A percentile compares a stretch with the other conserved stretches of the same genome.
Conservation (phyloP, 192 early-diverging fungal species). For the Linnemannia exigua region DNA sequence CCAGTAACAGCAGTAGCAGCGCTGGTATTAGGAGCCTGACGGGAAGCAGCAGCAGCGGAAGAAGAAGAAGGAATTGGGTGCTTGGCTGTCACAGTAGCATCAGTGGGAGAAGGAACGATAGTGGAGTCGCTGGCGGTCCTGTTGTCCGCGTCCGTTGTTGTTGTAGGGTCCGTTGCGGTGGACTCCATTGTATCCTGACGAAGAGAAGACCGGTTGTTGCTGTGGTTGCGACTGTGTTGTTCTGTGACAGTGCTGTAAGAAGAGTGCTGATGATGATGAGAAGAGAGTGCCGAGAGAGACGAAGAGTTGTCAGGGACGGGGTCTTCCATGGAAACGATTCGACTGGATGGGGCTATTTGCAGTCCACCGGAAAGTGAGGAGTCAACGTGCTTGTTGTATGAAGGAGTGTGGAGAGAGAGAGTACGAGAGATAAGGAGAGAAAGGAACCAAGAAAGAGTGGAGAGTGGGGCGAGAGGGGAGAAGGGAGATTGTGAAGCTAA, state of each 20-base stretch:
- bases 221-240: background rate
- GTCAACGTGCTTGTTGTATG: background rate
- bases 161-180: background rate
- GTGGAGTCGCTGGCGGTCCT: background rate
- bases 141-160: background rate
- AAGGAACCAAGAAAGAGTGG: no score
- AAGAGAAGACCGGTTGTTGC: background rate
- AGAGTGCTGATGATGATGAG: background rate
- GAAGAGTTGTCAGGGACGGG: background rate
- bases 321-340: constrained; percentile 6
- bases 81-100: background rate
- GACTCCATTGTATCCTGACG: constrained; percentile 1
- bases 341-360: no score
- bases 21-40: no score
- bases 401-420: background rate
- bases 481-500: background rate
- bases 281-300: background rate
- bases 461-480: no score
- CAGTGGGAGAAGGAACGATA: background rate
- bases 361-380: background rate
- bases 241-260: no score
- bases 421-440: background rate
- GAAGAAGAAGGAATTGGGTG: background rate
- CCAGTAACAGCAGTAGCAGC: background rate
- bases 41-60: background rate